phyloP scores from a whole-genome alignment of 371 early-diverging fungal genomes.

The Circinella minor region DNA sequence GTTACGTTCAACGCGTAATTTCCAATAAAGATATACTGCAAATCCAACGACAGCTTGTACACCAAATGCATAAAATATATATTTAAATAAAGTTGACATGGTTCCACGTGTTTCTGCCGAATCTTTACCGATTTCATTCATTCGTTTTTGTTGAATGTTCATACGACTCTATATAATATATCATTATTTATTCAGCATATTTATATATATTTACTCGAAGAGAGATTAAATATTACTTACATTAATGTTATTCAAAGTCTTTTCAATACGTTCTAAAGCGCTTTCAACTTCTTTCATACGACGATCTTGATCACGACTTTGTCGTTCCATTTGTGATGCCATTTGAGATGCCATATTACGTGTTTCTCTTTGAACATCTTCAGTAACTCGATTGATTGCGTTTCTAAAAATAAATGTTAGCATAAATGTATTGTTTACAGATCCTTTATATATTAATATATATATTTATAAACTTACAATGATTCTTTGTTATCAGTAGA shows the following conservation, averaged over 20 bases:
- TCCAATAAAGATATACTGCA: slow-evolving; percentile 47
- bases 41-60: slow-evolving; percentile 43
- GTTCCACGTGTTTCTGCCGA: slow-evolving; percentile 49
- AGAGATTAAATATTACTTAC: slow-evolving; percentile 23
- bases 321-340: slow-evolving; percentile 24
- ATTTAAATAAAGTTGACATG: slow-evolving; percentile 39
- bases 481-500: background rate
- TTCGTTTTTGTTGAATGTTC: slow-evolving; percentile 28
- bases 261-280: slow-evolving; percentile 30
- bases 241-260: slow-evolving; percentile 29
- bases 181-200: background rate
- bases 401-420: background rate
- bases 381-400: slow-evolving; percentile 15
- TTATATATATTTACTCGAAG: no score
- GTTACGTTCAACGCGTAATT: slow-evolving; percentile 46
- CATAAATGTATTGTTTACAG: no score
- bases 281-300: slow-evolving; percentile 32
- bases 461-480: slow-evolving; percentile 21
- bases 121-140: slow-evolving; percentile 36
- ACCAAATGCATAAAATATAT: slow-evolving; percentile 43
- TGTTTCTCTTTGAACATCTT: slow-evolving; percentile 23
- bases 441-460: background rate
- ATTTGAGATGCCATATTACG: slow-evolving; percentile 18
- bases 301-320: slow-evolving; percentile 34
- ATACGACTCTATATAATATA: slow-evolving; percentile 27